Base-by-base conservation (phyloP, 2,329 filamentous ascomycete genomes). In the Shiraia bambusicola region DNA sequence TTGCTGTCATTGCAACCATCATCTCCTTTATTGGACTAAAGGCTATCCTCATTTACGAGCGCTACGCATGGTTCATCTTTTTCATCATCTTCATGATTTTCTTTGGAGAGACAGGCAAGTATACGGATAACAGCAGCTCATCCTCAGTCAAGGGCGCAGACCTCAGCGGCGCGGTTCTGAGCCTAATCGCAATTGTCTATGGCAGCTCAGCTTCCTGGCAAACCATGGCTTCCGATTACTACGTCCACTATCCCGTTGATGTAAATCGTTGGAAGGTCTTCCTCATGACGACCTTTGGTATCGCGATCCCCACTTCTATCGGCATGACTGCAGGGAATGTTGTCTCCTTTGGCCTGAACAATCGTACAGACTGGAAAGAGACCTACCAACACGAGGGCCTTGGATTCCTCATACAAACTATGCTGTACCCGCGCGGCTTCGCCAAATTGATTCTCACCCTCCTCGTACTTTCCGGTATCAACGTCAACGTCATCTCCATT, bases 81-180 rank as follows among this genome's bases (percentile, higher is more conserved):
- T 69, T 76, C 50, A 68, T 76, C 47, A 66, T 76, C 26, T 67
- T 77, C 51, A 63, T 72, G 44, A 63, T 78, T 40, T 70, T 78
- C 40, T 70, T 76, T 37, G 74, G 71, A 12, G 64, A 76, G 59
- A 69, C 73, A 1, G 73, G 67, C 8, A 61, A 59, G 6, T 71
- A 75, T 38, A 65, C 75, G 8, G 69, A 74, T 38, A 60, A 72
- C 39, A 61, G 49, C 22, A 58, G 60, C 6, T 64, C 64, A 8
- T 59, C 58, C 2, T 37, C 44, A 7, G 59, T 66, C 6, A 60
- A 61, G 13, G 69, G 69, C 13, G 49, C 69, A 3, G 58, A 47
- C 12, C 55, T 67, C 27, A 61, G 65, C 8, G 70, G 68, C 7
- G 28, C 40, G 2, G 54, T 59, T 6, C 43, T 64, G 16, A 58